Evolutionary conservation across 2,329 filamentous ascomycete species (phyloP).

Genomic region (Colletotrichum costaricense): DNA sequence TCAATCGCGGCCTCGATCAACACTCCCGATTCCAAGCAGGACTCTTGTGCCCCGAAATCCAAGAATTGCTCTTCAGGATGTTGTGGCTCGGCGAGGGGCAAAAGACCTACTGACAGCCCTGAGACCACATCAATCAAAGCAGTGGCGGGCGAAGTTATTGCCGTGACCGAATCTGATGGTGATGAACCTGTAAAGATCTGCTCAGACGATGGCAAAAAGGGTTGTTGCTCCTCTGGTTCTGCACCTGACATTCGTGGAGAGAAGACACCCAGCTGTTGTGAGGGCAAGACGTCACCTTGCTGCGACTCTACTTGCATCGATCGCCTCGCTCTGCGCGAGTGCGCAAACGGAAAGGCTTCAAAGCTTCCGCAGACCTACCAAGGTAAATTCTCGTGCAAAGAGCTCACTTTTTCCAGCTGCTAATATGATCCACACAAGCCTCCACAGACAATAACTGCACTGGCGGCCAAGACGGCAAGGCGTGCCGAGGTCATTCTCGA

Average conservation of each 20-base stretch:
- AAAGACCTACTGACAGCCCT: background rate
- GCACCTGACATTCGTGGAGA: background rate
- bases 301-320: conserved; percentile 56
- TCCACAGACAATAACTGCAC: conserved; percentile 7
- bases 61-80: background rate
- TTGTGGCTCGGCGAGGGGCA: background rate
- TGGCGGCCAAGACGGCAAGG: conserved; percentile 39
- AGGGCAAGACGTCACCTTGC: conserved; percentile 52
- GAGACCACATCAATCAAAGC: background rate
- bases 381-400: background rate
- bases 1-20: background rate
- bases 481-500: conserved; percentile 51
- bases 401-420: background rate
- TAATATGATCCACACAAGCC: background rate
- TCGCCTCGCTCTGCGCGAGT: conserved; percentile 56
- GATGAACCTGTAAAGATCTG: background rate
- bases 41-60: background rate
- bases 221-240: conserved; percentile 6
- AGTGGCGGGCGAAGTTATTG: background rate
- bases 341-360: conserved; percentile 38
- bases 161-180: background rate
- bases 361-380: conserved; percentile 10
- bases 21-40: background rate
- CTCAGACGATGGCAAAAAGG: background rate
- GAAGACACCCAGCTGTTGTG: conserved; percentile 51